Conservation (phyloP, 2,329 filamentous ascomycete species). For the Akanthomyces muscarius region DNA sequence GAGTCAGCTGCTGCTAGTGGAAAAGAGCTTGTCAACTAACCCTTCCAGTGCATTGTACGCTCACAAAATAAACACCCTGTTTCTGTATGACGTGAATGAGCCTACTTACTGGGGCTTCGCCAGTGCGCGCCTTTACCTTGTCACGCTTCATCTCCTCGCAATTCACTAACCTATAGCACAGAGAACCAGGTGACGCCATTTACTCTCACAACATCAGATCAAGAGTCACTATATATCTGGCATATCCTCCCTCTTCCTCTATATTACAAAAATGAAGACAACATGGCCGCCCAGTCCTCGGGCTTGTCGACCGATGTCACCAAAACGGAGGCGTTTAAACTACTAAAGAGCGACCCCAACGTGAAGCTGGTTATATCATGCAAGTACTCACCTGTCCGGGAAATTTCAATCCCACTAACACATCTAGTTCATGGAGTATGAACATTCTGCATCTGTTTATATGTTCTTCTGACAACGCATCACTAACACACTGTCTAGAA, state of each 20-base stretch:
- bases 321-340: slow-evolving; percentile 52
- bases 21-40: background rate
- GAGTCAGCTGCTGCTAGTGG: slow-evolving; percentile 30
- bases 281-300: slow-evolving; percentile 49
- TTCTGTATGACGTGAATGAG: slow-evolving; percentile 68
- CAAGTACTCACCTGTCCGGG: slow-evolving; percentile 32
- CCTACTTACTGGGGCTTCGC: slow-evolving; percentile 85
- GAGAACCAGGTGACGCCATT: slow-evolving; percentile 89
- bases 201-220: slow-evolving; percentile 68
- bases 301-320: slow-evolving; percentile 53
- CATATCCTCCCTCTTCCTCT: slow-evolving; percentile 78
- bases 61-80: slow-evolving; percentile 70
- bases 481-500: slow-evolving; percentile 51
- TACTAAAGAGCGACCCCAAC: slow-evolving; percentile 60
- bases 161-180: slow-evolving; percentile 31
- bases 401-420: slow-evolving; percentile 16
- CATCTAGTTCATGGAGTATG: slow-evolving; percentile 54
- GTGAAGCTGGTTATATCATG: slow-evolving; percentile 62
- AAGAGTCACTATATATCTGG: slow-evolving; percentile 80
- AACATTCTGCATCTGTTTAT: background rate
- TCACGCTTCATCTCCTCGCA: background rate
- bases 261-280: slow-evolving; percentile 67
- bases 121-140: slow-evolving; percentile 45
- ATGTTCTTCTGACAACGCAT: background rate
- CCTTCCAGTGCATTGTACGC: slow-evolving; percentile 69